Base-by-base conservation (phyloP, 2,329 filamentous ascomycete species). In the Pestalotiopsis sp. region DNA sequence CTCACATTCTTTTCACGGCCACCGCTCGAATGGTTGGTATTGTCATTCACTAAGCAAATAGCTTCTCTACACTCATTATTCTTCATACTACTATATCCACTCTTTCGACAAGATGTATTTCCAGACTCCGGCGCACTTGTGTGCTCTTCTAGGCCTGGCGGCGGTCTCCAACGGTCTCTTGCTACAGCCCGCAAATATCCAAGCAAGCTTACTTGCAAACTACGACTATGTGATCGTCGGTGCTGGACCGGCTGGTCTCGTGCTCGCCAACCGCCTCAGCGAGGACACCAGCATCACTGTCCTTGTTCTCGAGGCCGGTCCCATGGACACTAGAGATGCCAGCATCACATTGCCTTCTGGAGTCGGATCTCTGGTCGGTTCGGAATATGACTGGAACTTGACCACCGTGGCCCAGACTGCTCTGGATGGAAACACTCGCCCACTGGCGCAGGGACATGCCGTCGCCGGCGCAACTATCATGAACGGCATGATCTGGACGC, bases 401-500 rank as follows among this genome's bases (percentile, higher is more conserved):
- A 70, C 58, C 17, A 78, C 75, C 5, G 62, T 71, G 0, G 72
- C 69, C 4, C 76, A 78, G 61, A 69, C 69, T 13, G 73, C 70
- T 14, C 72, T 78, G 3, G 73, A 76, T 23, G 73, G 79, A 49
- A 77, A 78, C 68, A 74, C 74, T 27, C 75, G 80, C 39, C 64
- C 69, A 4, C 77, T 77, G 67, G 74, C 75, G 38, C 75, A 76
- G 27, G 80, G 78, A 4, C 77, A 75, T 49, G 78, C 76, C 9
- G 70, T 81, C 2, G 79, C 80, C 5, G 80, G 80, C 11, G 78
- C 78, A 7, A 79, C 79, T 0, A 68, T 77, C 11, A 70, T 80
- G 52, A 82, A 81, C 68, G 80, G 79, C 25, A 78, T 82, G 77
- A 78, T 79, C 52, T 80, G 78, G 71, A 76, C 75, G 39, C 74